phyloP scores from a whole-genome alignment of 1,284 basidiomycete genomes.

The Ganoderma lucidum region DNA sequence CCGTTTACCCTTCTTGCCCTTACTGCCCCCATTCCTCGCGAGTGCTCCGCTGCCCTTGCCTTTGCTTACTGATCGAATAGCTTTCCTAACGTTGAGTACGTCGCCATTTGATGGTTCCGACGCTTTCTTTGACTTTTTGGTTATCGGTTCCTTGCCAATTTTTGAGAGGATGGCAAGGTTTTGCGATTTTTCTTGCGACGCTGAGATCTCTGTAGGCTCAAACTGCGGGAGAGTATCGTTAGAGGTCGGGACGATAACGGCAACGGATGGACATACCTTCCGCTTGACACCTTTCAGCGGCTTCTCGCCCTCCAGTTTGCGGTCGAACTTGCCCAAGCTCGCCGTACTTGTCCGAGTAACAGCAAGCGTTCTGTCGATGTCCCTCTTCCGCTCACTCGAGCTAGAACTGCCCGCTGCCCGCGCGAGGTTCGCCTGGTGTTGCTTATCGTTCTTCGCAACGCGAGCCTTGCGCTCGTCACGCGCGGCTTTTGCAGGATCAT shows the following conservation, averaged over 20 bases:
- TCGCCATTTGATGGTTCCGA: constrained; percentile 55
- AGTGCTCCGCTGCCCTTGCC: constrained; percentile 70
- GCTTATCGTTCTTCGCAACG: constrained; percentile 86
- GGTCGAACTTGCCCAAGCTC: constrained; percentile 94
- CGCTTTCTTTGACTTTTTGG: constrained; percentile 60
- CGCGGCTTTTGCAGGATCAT: constrained; percentile 82
- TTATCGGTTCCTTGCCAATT: constrained; percentile 67
- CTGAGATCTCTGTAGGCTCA: constrained; percentile 78
- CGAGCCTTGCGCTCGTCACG: constrained; percentile 83
- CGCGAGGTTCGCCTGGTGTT: constrained; percentile 83
- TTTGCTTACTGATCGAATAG: constrained; percentile 79
- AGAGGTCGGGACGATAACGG: neutral
- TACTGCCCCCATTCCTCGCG: constrained; percentile 40
- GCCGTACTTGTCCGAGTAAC: constrained; percentile 89
- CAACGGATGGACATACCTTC: constrained; percentile 67
- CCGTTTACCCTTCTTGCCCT: constrained; percentile 37
- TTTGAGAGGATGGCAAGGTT: constrained; percentile 81
- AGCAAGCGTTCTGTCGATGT: constrained; percentile 83
- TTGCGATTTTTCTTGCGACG: constrained; percentile 72
- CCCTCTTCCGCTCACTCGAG: constrained; percentile 65
- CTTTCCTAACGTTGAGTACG: constrained; percentile 87
- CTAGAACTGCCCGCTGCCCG: constrained; percentile 48
- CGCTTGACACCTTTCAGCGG: constrained; percentile 90
- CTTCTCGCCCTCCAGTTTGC: constrained; percentile 89
- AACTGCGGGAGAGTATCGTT: constrained; percentile 58